Percentiles rank a stretch among this genome's conserved stretches.
phyloP scores from a whole-genome alignment of 345 rosid genomes.

The Brassica carinata region DNA sequence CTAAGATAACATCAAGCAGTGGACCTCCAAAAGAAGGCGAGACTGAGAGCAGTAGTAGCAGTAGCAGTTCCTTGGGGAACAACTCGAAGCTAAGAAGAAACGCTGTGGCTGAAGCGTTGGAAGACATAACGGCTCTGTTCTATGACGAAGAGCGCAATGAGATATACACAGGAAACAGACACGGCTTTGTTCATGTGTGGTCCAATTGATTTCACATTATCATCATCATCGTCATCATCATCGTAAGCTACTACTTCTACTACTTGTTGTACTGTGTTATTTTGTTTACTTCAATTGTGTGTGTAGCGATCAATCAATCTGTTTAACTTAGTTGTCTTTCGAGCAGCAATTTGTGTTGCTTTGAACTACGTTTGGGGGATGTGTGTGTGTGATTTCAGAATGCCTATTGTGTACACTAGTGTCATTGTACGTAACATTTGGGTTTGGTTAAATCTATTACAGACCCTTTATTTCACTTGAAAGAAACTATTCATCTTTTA shows the following conservation, averaged over 20 bases:
- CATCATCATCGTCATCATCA: background rate
- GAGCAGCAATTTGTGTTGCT: conserved; percentile 22
- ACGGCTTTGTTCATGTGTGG: conserved; percentile 89
- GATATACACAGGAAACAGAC: conserved; percentile 85
- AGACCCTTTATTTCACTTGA: conserved; percentile 5
- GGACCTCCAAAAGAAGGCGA: conserved; percentile 50
- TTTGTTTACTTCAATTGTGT: conserved; percentile 34
- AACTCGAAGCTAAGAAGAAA: conserved; percentile 53
- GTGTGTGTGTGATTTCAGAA: conserved; percentile 32
- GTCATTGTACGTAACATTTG: conserved; percentile 34
- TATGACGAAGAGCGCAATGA: conserved; percentile 94
- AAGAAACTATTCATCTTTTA: background rate
- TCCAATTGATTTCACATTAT: conserved; percentile 57
- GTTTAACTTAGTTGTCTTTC: conserved; percentile 25
- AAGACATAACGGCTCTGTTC: conserved; percentile 91
- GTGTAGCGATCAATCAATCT: conserved; percentile 33
- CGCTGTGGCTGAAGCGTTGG: conserved; percentile 73
- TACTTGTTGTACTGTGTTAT: conserved; percentile 18
- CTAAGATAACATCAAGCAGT: conserved; percentile 69
- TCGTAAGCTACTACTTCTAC: background rate
- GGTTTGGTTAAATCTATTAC: conserved; percentile 19
- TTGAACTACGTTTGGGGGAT: conserved; percentile 23
- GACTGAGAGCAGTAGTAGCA: conserved; percentile 45
- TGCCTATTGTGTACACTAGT: conserved; percentile 32
- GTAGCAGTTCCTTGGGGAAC: conserved; percentile 18